Evolutionary conservation across 176 grass and related monocot species (phyloP).

Genomic region (Rhynchospora breviuscula): DNA sequence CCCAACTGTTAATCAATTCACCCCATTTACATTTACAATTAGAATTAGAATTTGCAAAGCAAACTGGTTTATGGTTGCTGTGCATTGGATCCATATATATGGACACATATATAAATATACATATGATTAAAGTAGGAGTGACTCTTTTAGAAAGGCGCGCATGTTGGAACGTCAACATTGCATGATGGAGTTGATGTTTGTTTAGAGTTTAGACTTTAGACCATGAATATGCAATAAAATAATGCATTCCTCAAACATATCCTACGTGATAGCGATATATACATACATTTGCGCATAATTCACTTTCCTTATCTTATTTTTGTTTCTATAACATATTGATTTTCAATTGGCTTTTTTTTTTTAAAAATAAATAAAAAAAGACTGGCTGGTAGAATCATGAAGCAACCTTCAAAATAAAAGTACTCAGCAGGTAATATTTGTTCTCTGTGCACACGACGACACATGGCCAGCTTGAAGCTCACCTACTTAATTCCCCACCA

Average conservation of each 20-base stretch:
- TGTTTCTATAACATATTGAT: background rate
- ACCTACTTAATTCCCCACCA: too few species aligned
- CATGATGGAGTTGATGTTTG: background rate
- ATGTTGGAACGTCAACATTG: background rate
- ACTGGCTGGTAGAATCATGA: background rate
- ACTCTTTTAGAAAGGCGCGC: background rate
- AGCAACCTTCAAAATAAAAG: background rate
- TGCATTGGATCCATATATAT: background rate
- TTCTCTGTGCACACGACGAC: too few species aligned
- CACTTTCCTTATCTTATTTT: background rate
- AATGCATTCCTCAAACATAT: background rate
- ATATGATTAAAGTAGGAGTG: background rate
- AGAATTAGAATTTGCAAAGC: too few species aligned
- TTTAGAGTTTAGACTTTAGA: background rate
- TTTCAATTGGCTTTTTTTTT: background rate
- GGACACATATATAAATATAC: background rate
- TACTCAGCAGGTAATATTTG: too few species aligned
- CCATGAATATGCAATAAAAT: too few species aligned
- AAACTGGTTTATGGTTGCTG: background rate
- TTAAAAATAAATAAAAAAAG: background rate
- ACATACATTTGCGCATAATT: background rate
- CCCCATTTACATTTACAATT: too few species aligned
- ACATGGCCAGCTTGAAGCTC: too few species aligned
- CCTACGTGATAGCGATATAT: background rate
- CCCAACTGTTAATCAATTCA: too few species aligned